Conservation (phyloP, 148 eudicot genomes). For the Persicaria tinctoria region DNA sequence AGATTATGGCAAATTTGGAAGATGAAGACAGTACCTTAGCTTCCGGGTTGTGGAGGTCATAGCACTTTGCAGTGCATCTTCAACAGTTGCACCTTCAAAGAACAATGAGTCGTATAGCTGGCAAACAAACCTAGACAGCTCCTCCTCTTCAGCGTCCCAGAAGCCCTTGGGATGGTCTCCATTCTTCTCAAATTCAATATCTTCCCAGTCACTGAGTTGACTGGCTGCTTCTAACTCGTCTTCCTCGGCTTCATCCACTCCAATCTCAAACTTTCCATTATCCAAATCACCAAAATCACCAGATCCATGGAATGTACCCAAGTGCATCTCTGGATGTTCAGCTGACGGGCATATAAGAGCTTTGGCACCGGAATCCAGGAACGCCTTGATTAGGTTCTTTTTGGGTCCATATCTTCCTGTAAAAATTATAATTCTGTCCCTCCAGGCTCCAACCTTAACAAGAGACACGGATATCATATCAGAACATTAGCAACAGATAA, state of each 20-base stretch:
- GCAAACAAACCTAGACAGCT: slow-evolving; percentile 63
- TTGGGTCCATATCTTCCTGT: slow-evolving; percentile 62
- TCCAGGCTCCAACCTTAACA: slow-evolving; percentile 86
- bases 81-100: slow-evolving; percentile 49
- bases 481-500: background rate
- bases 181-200: slow-evolving; percentile 61
- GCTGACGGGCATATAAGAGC: slow-evolving; percentile 82
- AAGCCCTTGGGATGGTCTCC: slow-evolving; percentile 36
- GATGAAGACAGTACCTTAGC: slow-evolving; percentile 77
- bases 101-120: slow-evolving; percentile 62
- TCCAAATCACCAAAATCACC: slow-evolving; percentile 50
- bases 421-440: slow-evolving; percentile 76
- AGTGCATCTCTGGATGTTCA: slow-evolving; percentile 68
- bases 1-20: slow-evolving; percentile 44
- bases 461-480: background rate
- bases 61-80: slow-evolving; percentile 58
- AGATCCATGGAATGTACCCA: slow-evolving; percentile 61
- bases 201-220: slow-evolving; percentile 94
- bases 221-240: slow-evolving; percentile 58
- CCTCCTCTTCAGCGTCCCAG: slow-evolving; percentile 88
- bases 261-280: slow-evolving; percentile 86
- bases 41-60: slow-evolving; percentile 51
- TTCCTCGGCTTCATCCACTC: slow-evolving; percentile 75
- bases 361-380: slow-evolving; percentile 87
- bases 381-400: slow-evolving; percentile 63